Evolutionary conservation across 306 rosid genomes (phyloP), one percentile per base, ranked within the genome.

Genomic region (Abrus precatorius): DNA sequence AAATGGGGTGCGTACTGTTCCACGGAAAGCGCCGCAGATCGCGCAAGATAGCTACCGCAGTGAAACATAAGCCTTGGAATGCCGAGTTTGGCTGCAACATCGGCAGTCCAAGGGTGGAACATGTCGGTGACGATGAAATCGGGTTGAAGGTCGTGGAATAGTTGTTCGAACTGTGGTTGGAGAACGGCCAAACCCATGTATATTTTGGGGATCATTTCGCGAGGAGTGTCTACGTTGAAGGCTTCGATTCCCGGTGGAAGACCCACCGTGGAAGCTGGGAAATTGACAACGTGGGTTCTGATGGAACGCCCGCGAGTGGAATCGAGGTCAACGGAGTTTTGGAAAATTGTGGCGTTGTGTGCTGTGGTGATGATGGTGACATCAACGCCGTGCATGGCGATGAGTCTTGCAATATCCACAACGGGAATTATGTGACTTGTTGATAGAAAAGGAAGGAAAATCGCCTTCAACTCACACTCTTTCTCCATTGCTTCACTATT

Each of bases 351-450:
- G 65, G 84, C 72, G 43, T 88, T 87, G 54, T 63, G 32, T 10
- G 78, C 5, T 33, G 89, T 85, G 77, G 87, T 76, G 70, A 84
- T n/a, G 2, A 87, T 75, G 70, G 88, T 82, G 33, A 82, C 83
- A 3, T 78, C 79, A 0, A 84, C 68, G 33, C 67, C 78, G 14
- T 75, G 74, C 3, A 79, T 38, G 13, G 88, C 85, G 8, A 87
- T 84, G 83, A 84, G 69, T 9, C 88, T 78, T 28, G 86, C 88
- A 32, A 77, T 79, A 38, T 87, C 90, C 0, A 84, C 88, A 3
- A 84, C 2, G 4, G 90, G 90, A 12, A 88, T 85, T 5, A 87
- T 83, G 69, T 88, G 91, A 52, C 89, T 83, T 32, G 84, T 75
- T 11, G 88, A 79, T 1, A 76, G 28, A 41, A 71, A 88, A 4